Evolutionary conservation across 2,329 filamentous ascomycete species (phyloP).

Genomic region (Bipolaris victoriae): DNA sequence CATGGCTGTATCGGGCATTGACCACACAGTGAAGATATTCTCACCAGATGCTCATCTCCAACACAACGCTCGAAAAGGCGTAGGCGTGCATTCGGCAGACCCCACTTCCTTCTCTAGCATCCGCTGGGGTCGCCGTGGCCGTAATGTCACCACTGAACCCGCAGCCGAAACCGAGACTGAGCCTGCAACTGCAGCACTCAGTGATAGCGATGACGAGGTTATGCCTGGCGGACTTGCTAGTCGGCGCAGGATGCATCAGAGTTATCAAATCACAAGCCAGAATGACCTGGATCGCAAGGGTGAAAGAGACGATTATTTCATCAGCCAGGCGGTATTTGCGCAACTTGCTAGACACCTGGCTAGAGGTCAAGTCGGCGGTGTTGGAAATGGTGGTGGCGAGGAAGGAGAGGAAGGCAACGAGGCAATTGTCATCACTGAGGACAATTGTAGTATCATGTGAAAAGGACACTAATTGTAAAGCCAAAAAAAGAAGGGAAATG

Average conservation of each 20-base stretch:
- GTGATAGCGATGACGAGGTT: constrained; percentile 47
- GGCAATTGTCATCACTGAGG: constrained; percentile 39
- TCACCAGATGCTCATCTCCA: constrained; percentile 65
- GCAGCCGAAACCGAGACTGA: not conserved
- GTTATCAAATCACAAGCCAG: constrained; percentile 66
- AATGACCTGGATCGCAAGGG: constrained; percentile 67
- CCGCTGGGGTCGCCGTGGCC: constrained; percentile 33
- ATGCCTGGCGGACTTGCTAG: constrained; percentile 58
- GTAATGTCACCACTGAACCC: constrained; percentile 7
- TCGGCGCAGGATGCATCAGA: constrained; percentile 64
- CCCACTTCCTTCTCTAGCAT: constrained; percentile 51
- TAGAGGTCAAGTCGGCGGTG: constrained; percentile 27
- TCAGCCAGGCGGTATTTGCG: constrained; percentile 55
- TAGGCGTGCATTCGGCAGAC: constrained; percentile 62
- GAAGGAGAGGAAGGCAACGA: constrained; percentile 32
- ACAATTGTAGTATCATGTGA: constrained; percentile 42
- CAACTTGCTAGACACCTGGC: constrained; percentile 46
- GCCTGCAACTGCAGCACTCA: constrained; percentile 17
- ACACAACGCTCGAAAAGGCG: constrained; percentile 61
- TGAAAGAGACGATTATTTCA: constrained; percentile 63
- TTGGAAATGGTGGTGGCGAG: constrained; percentile 19
- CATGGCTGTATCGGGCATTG: constrained; percentile 70
- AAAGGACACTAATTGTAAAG: not conserved
- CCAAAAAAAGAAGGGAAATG: not conserved
- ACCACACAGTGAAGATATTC: constrained; percentile 73